These are phyloP conservation scores for Fusarium oxysporum DNA, from an alignment of 2,329 filamentous ascomycete species.

Conservation along the genomic window DNA sequence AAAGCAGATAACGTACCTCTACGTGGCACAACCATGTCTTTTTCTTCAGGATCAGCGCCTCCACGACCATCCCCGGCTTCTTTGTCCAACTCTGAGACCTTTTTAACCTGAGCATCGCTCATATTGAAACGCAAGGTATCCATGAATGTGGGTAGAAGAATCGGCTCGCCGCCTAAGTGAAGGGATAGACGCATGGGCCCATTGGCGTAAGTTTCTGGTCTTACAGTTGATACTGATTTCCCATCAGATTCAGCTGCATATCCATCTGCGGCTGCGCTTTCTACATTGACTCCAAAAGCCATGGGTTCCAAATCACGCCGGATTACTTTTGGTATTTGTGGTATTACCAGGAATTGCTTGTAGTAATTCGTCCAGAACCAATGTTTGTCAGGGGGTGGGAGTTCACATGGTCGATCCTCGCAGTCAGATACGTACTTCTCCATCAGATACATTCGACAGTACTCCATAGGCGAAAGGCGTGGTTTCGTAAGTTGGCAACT, in stretches of 20 bases:
- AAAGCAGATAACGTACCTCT: background rate
- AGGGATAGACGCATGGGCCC: slow-evolving; percentile 49
- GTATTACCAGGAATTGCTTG: slow-evolving; percentile 54
- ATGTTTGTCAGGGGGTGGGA: slow-evolving; percentile 46
- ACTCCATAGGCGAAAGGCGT: slow-evolving; percentile 56
- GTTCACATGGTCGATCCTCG: slow-evolving; percentile 43
- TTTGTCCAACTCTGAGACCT: background rate
- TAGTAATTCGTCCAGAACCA: slow-evolving; percentile 52
- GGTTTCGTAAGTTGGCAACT: slow-evolving; percentile 40
- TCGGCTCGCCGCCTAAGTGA: slow-evolving; percentile 44
- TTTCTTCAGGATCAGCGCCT: background rate
- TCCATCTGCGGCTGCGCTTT: too few species aligned
- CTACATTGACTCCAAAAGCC: background rate
- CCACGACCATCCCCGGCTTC: background rate
- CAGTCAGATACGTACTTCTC: slow-evolving; percentile 47
- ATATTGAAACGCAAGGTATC: slow-evolving; percentile 23
- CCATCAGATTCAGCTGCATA: slow-evolving; percentile 29
- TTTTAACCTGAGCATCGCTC: background rate
- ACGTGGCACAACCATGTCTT: background rate
- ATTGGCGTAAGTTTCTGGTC: background rate
- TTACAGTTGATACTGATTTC: slow-evolving; percentile 37
- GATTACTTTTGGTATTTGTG: slow-evolving; percentile 47
- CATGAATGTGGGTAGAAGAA: slow-evolving; percentile 44
- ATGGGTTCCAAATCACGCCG: slow-evolving; percentile 23
- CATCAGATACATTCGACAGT: slow-evolving; percentile 51